These are phyloP conservation scores for Achlya hypogyna DNA, from an alignment of 352 stramenopile species.

Conservation along the genomic window DNA sequence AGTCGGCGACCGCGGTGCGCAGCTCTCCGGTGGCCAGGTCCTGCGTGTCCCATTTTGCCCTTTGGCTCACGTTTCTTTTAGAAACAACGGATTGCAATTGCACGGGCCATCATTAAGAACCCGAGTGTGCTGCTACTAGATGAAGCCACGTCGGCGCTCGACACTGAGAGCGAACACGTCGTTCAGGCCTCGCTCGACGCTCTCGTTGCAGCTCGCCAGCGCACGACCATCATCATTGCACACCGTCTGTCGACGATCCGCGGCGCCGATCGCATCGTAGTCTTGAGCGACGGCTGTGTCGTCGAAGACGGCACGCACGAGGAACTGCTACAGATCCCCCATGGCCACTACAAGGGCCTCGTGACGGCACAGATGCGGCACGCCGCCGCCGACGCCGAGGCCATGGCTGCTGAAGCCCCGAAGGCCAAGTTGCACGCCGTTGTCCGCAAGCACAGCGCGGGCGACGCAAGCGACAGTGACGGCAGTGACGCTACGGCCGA, in stretches of 20 bases:
- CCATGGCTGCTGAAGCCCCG: not conserved
- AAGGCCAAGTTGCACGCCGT: not conserved
- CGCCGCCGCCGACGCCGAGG: not conserved
- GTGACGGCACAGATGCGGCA: constrained; percentile 2
- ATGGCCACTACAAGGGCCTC: constrained; percentile 16
- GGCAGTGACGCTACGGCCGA: not conserved
- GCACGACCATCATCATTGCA: constrained; percentile 66
- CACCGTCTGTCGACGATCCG: constrained; percentile 68
- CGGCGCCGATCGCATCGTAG: constrained; percentile 54
- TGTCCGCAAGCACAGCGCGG: not conserved
- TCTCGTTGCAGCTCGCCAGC: constrained; percentile 30
- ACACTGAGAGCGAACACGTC: constrained; percentile 41
- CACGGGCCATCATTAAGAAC: constrained; percentile 61
- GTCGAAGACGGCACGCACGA: constrained; percentile 47
- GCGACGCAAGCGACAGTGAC: not conserved
- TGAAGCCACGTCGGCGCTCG: constrained; percentile 68
- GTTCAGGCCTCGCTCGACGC: constrained; percentile 46
- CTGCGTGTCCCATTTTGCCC: not conserved
- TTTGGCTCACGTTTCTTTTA: constrained; percentile 23
- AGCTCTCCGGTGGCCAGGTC: constrained; percentile 21
- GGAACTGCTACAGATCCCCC: constrained; percentile 11
- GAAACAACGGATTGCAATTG: constrained; percentile 84
- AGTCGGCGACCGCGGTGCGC: constrained; percentile 18
- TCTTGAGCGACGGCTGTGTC: constrained; percentile 41
- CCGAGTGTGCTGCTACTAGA: constrained; percentile 60